Evolutionary conservation across 106 monocot species (phyloP).

Genomic region (Phalaenopsis equestris): DNA sequence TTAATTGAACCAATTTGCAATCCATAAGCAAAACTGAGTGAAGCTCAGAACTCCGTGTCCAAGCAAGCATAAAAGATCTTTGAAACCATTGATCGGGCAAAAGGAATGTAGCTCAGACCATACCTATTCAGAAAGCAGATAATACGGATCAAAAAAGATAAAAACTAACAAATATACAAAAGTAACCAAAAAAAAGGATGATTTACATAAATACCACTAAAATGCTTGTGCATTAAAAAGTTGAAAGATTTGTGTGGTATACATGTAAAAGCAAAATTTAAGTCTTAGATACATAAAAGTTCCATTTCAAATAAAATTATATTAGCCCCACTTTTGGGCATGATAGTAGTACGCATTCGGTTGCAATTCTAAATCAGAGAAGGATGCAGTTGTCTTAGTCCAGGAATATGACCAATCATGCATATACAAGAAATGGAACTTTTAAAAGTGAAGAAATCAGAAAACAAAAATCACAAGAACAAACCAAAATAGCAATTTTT

Average conservation of each 20-base stretch:
- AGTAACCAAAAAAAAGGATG: background rate
- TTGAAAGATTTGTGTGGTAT: too few species aligned
- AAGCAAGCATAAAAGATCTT: conserved; percentile 59
- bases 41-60: conserved; percentile 75
- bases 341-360: background rate
- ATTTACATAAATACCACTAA: background rate
- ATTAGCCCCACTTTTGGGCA: background rate
- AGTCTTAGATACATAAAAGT: background rate
- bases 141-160: background rate
- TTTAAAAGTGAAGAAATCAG: too few species aligned
- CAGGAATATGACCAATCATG: too few species aligned
- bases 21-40: background rate
- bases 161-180: background rate
- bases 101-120: conserved; percentile 91
- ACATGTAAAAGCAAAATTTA: too few species aligned
- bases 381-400: too few species aligned
- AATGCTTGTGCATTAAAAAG: background rate
- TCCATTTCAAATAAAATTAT: background rate
- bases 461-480: too few species aligned
- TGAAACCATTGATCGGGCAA: conserved; percentile 70
- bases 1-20: background rate
- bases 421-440: too few species aligned
- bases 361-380: too few species aligned
- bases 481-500: too few species aligned
- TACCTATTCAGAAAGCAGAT: conserved; percentile 40